These are phyloP conservation scores for Trametes hirsuta DNA, from an alignment of 1,284 basidiomycete genomes.

Conservation along the genomic window DNA sequence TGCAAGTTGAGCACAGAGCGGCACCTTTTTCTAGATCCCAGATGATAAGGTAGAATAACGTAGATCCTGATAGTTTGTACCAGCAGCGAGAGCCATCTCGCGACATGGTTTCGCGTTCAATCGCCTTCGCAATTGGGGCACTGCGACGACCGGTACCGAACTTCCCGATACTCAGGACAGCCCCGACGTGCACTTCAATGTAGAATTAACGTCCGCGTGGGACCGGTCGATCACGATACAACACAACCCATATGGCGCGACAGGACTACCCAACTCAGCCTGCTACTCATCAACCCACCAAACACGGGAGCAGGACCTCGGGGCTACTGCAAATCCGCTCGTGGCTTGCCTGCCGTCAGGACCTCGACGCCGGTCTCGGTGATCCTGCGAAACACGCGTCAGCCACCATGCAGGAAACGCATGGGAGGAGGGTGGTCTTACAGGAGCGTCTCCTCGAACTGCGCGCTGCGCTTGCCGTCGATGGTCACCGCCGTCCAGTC, in stretches of 20 bases:
- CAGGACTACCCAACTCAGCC: not conserved
- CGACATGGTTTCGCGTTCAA: too few relatives aligned
- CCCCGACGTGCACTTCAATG: too few relatives aligned
- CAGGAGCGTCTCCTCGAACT: constrained; percentile 95
- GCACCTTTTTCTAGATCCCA: too few relatives aligned
- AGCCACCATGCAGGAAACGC: not conserved
- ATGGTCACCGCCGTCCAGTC: constrained; percentile 94
- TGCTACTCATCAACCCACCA: not conserved
- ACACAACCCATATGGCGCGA: not conserved
- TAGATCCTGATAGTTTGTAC: too few relatives aligned
- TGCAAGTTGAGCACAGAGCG: too few relatives aligned
- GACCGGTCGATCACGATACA: not conserved
- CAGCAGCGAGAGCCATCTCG: too few relatives aligned
- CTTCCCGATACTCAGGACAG: too few relatives aligned
- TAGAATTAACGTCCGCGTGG: too few relatives aligned
- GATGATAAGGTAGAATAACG: too few relatives aligned
- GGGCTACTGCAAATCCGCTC: constrained; percentile 38
- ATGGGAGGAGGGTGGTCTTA: constrained; percentile 44
- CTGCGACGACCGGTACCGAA: too few relatives aligned
- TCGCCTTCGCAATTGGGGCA: too few relatives aligned
- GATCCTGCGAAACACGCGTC: constrained; percentile 54
- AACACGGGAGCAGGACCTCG: not conserved
- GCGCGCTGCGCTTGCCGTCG: constrained; percentile 89
- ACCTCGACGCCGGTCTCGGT: constrained; percentile 92
- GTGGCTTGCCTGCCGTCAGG: constrained; percentile 68